Conservation (phyloP, 495 filamentous ascomycete species). For the Podospora australis region DNA sequence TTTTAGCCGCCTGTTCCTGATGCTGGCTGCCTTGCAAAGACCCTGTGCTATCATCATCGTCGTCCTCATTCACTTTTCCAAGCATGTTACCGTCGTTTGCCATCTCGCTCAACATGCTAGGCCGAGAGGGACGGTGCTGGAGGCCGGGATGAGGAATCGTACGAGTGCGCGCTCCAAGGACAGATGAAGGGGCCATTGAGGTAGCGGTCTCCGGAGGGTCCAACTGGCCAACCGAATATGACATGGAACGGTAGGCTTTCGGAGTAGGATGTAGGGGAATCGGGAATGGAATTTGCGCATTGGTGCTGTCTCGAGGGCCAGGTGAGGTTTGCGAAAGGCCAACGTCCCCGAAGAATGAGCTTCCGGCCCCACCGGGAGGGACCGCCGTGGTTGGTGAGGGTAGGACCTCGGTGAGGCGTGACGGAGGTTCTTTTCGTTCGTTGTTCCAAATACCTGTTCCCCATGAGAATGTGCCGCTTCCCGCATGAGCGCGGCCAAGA, state of each 20-base stretch:
- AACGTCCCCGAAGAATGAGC: constrained; percentile 40
- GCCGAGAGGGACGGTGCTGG: constrained; percentile 76
- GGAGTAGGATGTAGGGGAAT: constrained; percentile 88
- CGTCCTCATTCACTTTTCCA: constrained; percentile 74
- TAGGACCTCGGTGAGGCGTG: constrained; percentile 65
- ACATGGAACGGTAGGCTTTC: constrained; percentile 91
- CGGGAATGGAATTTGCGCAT: constrained; percentile 73
- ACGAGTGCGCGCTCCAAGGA: constrained; percentile 48
- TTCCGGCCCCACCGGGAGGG: constrained; percentile 41
- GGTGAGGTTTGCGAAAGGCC: constrained; percentile 37
- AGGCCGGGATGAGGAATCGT: constrained; percentile 53
- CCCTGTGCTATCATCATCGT: constrained; percentile 60
- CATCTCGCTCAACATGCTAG: constrained; percentile 77
- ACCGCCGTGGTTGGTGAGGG: constrained; percentile 68
- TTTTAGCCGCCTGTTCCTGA: constrained; percentile 58
- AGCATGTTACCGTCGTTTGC: constrained; percentile 64
- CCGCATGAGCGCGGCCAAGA: constrained; percentile 54
- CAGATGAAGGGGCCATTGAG: constrained; percentile 34
- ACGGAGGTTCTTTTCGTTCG: constrained; percentile 70
- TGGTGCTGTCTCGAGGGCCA: constrained; percentile 37
- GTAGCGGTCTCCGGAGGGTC: constrained; percentile 60
- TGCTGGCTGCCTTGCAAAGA: constrained; percentile 47
- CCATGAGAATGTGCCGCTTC: constrained; percentile 60
- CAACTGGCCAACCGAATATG: constrained; percentile 90
- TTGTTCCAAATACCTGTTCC: constrained; percentile 70